Evolutionary conservation across 2,329 filamentous ascomycete genomes (phyloP).

Genomic region (Ceratocystis papillata): DNA sequence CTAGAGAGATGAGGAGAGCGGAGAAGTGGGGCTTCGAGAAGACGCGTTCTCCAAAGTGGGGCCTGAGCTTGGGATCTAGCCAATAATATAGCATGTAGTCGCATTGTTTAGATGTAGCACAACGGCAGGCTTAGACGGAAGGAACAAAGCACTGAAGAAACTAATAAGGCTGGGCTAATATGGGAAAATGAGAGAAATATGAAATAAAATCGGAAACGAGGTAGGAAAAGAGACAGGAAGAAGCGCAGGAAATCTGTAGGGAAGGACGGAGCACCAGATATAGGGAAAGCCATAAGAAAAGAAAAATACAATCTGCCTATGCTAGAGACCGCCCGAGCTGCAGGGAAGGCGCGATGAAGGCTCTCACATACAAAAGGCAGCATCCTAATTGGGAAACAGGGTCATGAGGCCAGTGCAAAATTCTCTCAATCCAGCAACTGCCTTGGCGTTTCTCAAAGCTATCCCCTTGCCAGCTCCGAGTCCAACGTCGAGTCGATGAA

Average conservation of each 20-base stretch:
- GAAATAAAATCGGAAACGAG: not conserved
- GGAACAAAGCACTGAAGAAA: constrained; percentile 10
- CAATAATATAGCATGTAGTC: not conserved
- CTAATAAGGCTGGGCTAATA: constrained; percentile 10
- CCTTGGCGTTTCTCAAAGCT: not conserved
- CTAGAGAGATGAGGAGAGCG: not conserved
- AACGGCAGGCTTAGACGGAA: constrained; percentile 8
- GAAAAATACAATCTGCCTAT: not conserved
- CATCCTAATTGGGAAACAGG: too few relatives aligned
- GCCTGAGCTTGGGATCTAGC: not conserved
- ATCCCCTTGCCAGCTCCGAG: too few relatives aligned
- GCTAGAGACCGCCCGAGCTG: too few relatives aligned
- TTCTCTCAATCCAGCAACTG: not conserved
- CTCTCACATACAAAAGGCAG: too few relatives aligned
- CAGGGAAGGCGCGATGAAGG: too few relatives aligned
- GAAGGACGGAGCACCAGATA: not conserved
- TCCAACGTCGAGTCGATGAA: not conserved
- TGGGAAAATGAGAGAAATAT: not conserved
- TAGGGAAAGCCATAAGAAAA: not conserved
- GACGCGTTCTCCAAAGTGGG: constrained; percentile 6
- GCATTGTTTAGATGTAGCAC: constrained; percentile 4
- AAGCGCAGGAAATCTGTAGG: not conserved
- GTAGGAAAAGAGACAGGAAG: not conserved
- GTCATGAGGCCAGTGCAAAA: not conserved
- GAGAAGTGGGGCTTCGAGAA: not conserved